phyloP scores from a whole-genome alignment of 306 rosid genomes.

The Begonia peltatifolia region DNA sequence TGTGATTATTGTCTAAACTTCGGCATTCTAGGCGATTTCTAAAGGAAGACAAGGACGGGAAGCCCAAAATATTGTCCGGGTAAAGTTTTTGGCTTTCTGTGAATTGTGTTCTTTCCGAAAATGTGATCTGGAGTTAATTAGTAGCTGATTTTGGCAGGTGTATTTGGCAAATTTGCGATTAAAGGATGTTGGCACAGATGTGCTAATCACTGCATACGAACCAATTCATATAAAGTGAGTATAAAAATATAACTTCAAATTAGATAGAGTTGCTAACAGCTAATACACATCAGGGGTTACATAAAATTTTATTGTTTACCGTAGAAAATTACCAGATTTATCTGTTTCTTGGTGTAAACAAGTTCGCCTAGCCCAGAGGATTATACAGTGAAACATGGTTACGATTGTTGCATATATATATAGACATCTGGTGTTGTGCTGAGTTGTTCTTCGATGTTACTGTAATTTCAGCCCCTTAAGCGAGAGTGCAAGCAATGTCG shows the following conservation, averaged over 20 bases:
- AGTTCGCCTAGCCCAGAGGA: no score
- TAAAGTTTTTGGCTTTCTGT: conserved; percentile 15
- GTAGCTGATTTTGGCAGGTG: conserved; percentile 32
- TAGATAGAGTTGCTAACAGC: no score
- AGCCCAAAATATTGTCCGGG: conserved; percentile 84
- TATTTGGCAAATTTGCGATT: conserved; percentile 80
- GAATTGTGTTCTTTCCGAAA: conserved; percentile 5
- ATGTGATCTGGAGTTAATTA: conserved; percentile 4
- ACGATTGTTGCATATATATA: no score
- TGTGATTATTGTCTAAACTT: no score
- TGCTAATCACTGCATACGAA: conserved; percentile 67
- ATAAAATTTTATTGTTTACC: no score
- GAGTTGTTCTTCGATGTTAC: neutral
- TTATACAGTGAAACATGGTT: no score
- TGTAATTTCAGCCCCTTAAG: conserved; percentile 59
- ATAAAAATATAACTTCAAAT: neutral
- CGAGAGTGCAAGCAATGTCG: conserved; percentile 62
- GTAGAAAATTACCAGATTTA: no score
- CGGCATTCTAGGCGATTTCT: conserved; percentile 45
- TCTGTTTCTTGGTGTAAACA: no score
- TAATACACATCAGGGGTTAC: no score
- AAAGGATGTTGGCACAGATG: conserved; percentile 67
- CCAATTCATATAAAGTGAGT: conserved; percentile 81
- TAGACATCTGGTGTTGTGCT: no score
- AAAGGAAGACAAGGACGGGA: conserved; percentile 93